Conservation (phyloP, 164 flowering plant species). For the Buxus sempervirens region DNA sequence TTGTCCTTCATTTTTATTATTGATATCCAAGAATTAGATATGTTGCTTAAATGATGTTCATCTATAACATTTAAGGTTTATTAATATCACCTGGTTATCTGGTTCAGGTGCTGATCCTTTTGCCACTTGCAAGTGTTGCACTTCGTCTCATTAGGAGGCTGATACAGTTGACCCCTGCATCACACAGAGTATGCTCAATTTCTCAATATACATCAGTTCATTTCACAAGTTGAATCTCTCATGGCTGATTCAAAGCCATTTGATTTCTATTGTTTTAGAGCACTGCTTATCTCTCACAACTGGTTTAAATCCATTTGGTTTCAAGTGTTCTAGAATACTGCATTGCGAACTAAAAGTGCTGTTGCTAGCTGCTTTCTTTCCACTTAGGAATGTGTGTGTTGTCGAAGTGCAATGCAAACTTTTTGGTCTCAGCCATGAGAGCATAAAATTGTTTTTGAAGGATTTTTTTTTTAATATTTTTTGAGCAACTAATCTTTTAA, state of each 20-base stretch:
- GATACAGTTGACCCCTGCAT: slow-evolving; percentile 68
- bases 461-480: too few relatives aligned
- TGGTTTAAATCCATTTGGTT: too few relatives aligned
- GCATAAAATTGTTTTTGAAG: too few relatives aligned
- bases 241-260: too few relatives aligned
- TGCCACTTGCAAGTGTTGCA: slow-evolving; percentile 80
- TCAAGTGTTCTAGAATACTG: too few relatives aligned
- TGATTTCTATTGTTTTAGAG: background rate
- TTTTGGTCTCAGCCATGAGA: background rate
- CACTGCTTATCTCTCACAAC: background rate
- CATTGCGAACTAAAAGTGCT: background rate
- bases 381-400: background rate
- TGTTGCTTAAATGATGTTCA: background rate
- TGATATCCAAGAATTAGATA: background rate
- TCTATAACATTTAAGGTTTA: background rate
- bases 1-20: background rate
- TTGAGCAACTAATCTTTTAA: too few relatives aligned
- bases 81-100: background rate
- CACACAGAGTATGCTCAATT: slow-evolving; percentile 52
- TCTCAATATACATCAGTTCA: background rate
- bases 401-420: background rate
- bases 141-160: slow-evolving; percentile 73
- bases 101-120: slow-evolving; percentile 68
- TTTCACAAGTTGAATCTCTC: background rate
- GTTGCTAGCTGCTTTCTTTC: background rate